Evolutionary conservation across 768 basidiomycete species (phyloP), one percentile per base, ranked within the genome.

Genomic region (Lentinula edodes): DNA sequence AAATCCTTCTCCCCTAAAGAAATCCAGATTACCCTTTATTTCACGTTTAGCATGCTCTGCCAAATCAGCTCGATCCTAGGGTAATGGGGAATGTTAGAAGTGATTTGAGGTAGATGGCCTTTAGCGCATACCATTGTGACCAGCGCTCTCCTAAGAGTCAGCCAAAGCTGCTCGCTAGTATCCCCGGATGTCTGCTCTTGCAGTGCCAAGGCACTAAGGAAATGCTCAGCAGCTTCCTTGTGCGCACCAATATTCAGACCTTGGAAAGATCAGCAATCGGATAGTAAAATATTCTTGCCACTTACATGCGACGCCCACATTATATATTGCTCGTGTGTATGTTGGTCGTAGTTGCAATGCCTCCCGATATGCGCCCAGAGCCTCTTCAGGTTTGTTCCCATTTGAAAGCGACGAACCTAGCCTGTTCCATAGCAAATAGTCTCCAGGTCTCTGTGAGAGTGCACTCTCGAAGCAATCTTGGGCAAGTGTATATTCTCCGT

Each of bases 231-330:
- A 0, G 97, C 95, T 76, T 99, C 97, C 69, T 91, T 89, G 73
- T 91, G 83, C 8, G 94, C 93, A 8, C 95, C 95, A 56, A 98
- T 96, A 71, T 99, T 99, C 63, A 99, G 74, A 69, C 96, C 94
- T 97, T 62, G 5, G 63, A 53, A 20, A 53, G 50, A 58, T 62
- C 35, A 64, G 52, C 58, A 59, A 32, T 34, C 15, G 41, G 28
- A 41, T 35, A 51, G 28, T 62, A 57, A 52, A 43, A 18, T 5
- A n/a, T 48, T 13, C 43, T 32, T 18, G 57, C 48, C 34, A 84
- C 92, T 67, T 69, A 95, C 95, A 99, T 20, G 95, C 95, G 32
- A 99, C 97, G 48, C 95, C 97, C 39, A 99, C 92, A 68, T 99
- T 99, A 71, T 96, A 98, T 23, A 98, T 92, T 9, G 95, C 97